Evolutionary conservation across 2,329 filamentous ascomycete genomes (phyloP).

Genomic region (Stachybotrys chlorohalonatus): DNA sequence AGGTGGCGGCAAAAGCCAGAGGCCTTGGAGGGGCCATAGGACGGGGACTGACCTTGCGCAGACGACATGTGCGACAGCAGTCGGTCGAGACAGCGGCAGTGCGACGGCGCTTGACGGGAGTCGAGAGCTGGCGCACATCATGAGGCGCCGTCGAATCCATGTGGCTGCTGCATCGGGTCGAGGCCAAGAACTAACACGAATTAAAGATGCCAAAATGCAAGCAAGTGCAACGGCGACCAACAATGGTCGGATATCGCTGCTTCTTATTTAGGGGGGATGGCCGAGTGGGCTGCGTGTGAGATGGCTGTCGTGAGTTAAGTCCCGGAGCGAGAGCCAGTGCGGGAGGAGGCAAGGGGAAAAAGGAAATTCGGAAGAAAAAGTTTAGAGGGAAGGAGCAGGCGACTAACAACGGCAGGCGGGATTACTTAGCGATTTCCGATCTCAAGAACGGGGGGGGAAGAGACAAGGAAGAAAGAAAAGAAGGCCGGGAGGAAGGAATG

Average conservation of each 20-base stretch:
- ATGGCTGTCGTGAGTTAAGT: neutral
- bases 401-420: neutral
- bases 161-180: neutral
- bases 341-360: neutral
- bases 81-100: slow-evolving; percentile 15
- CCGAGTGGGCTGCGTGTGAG: neutral
- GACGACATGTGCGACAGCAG: slow-evolving; percentile 27
- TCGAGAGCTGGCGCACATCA: neutral
- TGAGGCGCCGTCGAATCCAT: slow-evolving; percentile 5
- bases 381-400: neutral
- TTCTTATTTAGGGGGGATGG: neutral
- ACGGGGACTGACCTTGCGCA: slow-evolving; percentile 23
- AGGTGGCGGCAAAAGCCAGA: no score
- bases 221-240: neutral
- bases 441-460: neutral
- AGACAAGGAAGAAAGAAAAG: no score
- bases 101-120: slow-evolving; percentile 19
- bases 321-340: neutral
- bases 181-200: neutral
- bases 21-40: neutral
- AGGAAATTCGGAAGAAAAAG: neutral
- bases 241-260: neutral
- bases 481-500: no score
- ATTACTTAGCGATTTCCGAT: neutral
- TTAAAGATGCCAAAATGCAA: neutral